A percentile compares a stretch with the other conserved stretches of the same genome.
phyloP scores from a whole-genome alignment of 2,329 filamentous ascomycete species.

The Harringtonia lauricola region DNA sequence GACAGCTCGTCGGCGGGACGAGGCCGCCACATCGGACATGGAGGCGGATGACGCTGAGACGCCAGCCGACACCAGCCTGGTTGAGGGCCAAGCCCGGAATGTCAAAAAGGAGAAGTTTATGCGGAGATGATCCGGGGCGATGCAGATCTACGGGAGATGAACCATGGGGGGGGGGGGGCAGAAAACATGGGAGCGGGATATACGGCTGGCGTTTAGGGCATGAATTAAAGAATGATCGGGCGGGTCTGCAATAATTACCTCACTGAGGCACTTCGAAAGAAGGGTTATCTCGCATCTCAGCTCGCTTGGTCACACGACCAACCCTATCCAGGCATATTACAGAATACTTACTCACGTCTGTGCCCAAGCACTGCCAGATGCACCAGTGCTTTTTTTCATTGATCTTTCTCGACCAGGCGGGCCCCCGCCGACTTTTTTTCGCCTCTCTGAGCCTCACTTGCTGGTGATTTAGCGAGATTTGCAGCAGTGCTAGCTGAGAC shows the following conservation, averaged over 20 bases:
- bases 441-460: too few relatives aligned
- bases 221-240: too few relatives aligned
- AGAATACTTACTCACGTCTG: too few relatives aligned
- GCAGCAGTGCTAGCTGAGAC: too few relatives aligned
- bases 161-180: too few relatives aligned
- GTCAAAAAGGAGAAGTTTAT: constrained; percentile 16
- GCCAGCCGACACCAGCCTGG: constrained; percentile 7
- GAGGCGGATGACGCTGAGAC: constrained; percentile 14
- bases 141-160: neutral
- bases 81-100: constrained; percentile 11
- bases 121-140: constrained; percentile 2
- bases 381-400: neutral
- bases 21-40: constrained; percentile 24
- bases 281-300: too few relatives aligned
- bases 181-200: too few relatives aligned
- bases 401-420: neutral
- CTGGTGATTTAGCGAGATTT: too few relatives aligned
- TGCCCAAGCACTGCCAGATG: neutral
- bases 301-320: too few relatives aligned
- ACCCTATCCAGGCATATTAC: neutral
- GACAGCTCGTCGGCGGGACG: constrained; percentile 29
- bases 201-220: too few relatives aligned
- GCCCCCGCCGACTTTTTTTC: neutral
- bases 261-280: too few relatives aligned
- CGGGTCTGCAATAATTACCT: too few relatives aligned